These are phyloP conservation scores for Rhododendron ferrugineum DNA, from an alignment of 148 eudicot species.

Conservation along the genomic window DNA sequence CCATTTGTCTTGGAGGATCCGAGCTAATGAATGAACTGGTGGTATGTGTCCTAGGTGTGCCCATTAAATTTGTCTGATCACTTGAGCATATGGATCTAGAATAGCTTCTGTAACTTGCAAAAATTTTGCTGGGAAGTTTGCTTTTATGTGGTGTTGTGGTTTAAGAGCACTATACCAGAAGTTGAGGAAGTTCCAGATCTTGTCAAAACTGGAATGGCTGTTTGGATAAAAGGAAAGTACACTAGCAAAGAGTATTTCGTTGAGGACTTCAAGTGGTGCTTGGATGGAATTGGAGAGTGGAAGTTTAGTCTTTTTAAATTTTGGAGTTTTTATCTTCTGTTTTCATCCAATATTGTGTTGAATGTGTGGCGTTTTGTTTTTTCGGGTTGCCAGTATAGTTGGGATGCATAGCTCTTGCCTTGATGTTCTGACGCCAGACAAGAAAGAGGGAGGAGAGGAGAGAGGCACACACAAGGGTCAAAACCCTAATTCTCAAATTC, in stretches of 20 bases:
- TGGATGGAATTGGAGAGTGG: neutral
- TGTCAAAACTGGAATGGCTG: neutral
- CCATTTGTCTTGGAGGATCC: neutral
- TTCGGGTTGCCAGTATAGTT: neutral
- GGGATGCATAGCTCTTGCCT: neutral
- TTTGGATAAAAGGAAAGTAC: neutral
- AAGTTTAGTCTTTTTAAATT: neutral
- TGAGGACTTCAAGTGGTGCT: neutral
- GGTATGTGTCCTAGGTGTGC: neutral
- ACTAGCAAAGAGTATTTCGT: neutral
- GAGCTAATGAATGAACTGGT: neutral
- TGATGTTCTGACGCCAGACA: neutral
- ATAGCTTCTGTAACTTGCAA: neutral
- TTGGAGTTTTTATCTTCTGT: neutral
- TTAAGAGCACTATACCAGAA: neutral
- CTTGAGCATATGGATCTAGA: neutral
- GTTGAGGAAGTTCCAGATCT: neutral
- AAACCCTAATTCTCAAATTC: too few relatives aligned
- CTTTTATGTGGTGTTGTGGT: neutral
- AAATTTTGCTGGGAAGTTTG: neutral
- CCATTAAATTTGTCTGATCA: neutral
- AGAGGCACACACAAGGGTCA: too few relatives aligned
- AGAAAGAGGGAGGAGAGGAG: too few relatives aligned
- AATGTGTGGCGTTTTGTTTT: neutral
- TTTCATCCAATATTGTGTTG: neutral